Conservation (phyloP, 2,329 filamentous ascomycete genomes). For the Nannizziopsis arthrosporioides region DNA sequence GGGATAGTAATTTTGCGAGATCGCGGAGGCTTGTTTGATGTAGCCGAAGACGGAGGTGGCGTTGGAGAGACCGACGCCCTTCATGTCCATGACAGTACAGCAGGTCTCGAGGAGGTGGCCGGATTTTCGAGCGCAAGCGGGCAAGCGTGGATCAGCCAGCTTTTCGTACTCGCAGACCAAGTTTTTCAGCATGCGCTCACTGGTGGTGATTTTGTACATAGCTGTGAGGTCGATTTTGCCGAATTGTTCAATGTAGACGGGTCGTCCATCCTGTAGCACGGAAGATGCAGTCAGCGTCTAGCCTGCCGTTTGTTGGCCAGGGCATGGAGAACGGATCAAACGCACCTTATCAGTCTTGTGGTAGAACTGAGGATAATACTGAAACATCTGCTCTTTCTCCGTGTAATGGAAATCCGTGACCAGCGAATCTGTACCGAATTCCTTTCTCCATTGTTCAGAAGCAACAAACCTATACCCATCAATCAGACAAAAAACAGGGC, state of each 20-base stretch:
- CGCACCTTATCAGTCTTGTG: conserved; percentile 59
- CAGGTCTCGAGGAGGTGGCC: conserved; percentile 89
- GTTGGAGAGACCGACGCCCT: conserved; percentile 77
- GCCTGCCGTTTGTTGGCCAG: neutral
- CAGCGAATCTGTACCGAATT: conserved; percentile 72
- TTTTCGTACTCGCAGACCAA: conserved; percentile 97
- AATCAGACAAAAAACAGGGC: neutral
- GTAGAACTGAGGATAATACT: conserved; percentile 98
- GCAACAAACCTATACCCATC: conserved; percentile 64
- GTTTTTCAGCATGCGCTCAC: conserved; percentile 91
- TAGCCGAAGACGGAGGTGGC: conserved; percentile 78
- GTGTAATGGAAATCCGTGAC: conserved; percentile 73
- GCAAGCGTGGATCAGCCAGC: conserved; percentile 80
- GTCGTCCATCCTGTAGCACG: conserved; percentile 66
- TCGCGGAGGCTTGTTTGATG: conserved; percentile 68
- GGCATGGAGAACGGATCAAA: neutral
- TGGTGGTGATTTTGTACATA: conserved; percentile 86
- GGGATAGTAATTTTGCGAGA: conserved; percentile 98
- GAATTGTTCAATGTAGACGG: conserved; percentile 92
- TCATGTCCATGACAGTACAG: conserved; percentile 97
- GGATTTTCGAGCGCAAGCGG: conserved; percentile 85
- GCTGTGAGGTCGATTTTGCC: conserved; percentile 82
- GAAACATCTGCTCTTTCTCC: conserved; percentile 70
- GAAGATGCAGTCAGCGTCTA: neutral
- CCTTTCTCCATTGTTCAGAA: conserved; percentile 79